phyloP scores from a whole-genome alignment of 768 basidiomycete genomes.

The Suillus tomentosus region DNA sequence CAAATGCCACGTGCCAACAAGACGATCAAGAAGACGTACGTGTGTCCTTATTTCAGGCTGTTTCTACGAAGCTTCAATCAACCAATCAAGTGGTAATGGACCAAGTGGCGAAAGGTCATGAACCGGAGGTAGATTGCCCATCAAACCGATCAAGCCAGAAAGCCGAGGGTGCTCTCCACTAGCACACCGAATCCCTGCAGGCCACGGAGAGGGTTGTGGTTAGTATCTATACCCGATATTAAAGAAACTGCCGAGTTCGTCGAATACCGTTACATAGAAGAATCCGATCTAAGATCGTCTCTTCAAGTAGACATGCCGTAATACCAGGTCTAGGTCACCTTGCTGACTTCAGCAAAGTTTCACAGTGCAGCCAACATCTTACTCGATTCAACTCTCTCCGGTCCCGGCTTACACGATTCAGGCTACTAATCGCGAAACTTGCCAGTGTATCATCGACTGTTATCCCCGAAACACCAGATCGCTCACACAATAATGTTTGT shows the following conservation, averaged over 20 bases:
- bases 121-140: neutral
- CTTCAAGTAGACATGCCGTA: neutral
- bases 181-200: neutral
- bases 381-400: neutral
- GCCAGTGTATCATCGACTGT: neutral
- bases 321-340: neutral
- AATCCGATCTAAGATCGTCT: slow-evolving; percentile 2
- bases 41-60: slow-evolving; percentile 7
- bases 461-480: neutral
- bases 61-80: slow-evolving; percentile 11
- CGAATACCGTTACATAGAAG: neutral
- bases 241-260: slow-evolving; percentile 6
- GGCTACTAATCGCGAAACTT: neutral
- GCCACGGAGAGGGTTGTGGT: slow-evolving; percentile 3
- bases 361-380: neutral
- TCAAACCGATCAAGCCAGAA: slow-evolving; percentile 6
- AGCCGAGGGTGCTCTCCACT: neutral
- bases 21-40: slow-evolving; percentile 3
- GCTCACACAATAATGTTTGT: neutral
- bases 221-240: slow-evolving; percentile 7
- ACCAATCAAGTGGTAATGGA: slow-evolving; percentile 10
- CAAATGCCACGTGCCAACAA: slow-evolving; percentile 13
- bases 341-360: neutral
- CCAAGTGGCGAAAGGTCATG: neutral
- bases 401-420: neutral